These are phyloP conservation scores for Fusarium equiseti DNA, from an alignment of 2,329 filamentous ascomycete species.

Conservation along the genomic window DNA sequence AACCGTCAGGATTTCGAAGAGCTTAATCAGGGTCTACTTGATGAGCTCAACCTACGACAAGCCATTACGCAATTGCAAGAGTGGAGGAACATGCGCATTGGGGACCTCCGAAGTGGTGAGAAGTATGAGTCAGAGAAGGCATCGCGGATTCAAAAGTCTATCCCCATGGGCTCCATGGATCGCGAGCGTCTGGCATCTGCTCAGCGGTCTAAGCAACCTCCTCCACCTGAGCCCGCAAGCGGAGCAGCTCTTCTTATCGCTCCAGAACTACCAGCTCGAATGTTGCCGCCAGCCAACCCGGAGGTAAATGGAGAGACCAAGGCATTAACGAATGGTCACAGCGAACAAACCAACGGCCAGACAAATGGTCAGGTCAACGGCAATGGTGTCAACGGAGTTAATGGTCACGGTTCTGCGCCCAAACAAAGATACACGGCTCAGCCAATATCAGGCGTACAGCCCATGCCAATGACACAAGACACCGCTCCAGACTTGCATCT, in stretches of 20 bases:
- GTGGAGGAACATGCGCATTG: conserved; percentile 88
- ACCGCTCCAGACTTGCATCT: conserved; percentile 87
- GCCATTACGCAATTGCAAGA: conserved; percentile 93
- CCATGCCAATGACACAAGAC: conserved; percentile 78
- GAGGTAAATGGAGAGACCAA: conserved; percentile 64
- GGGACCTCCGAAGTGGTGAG: conserved; percentile 85
- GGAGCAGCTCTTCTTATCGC: conserved; percentile 82
- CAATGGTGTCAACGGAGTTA: conserved; percentile 57
- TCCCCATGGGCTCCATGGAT: conserved; percentile 85
- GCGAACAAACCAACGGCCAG: conserved; percentile 57
- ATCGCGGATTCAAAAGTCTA: conserved; percentile 74
- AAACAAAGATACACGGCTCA: conserved; percentile 66
- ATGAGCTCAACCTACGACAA: conserved; percentile 90
- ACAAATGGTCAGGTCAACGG: conserved; percentile 65
- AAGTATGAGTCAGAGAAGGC: conserved; percentile 94
- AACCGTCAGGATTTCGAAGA: conserved; percentile 90
- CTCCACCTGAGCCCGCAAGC: conserved; percentile 76
- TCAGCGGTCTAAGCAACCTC: conserved; percentile 75
- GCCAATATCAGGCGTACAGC: conserved; percentile 70
- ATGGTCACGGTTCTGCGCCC: conserved; percentile 51
- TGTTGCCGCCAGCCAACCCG: conserved; percentile 52
- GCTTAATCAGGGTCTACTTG: conserved; percentile 85
- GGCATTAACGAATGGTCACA: conserved; percentile 66
- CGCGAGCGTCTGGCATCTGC: conserved; percentile 79
- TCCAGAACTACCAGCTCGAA: conserved; percentile 78